phyloP scores from a whole-genome alignment of 345 rosid genomes.

The Populus davidiana region DNA sequence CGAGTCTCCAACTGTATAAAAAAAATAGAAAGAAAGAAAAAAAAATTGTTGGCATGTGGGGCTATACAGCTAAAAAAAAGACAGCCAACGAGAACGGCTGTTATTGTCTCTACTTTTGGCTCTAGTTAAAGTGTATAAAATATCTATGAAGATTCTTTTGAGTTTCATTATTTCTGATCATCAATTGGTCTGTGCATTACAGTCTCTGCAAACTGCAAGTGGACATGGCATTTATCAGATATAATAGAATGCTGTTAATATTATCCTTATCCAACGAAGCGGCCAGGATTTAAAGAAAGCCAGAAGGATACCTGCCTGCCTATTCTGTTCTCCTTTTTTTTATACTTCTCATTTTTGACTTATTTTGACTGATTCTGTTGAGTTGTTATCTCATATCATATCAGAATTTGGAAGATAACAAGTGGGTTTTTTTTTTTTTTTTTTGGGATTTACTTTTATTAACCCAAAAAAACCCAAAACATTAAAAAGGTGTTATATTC shows the following conservation, averaged over 20 bases:
- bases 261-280: neutral
- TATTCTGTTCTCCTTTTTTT: neutral
- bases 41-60: neutral
- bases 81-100: neutral
- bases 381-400: neutral
- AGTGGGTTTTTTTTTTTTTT: neutral
- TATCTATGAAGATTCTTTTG: neutral
- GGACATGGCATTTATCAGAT: neutral
- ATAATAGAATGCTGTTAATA: neutral
- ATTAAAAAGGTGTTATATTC: neutral
- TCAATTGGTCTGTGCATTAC: neutral
- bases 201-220: neutral
- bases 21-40: neutral
- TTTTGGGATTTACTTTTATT: too few species aligned
- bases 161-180: neutral
- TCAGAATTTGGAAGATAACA: neutral
- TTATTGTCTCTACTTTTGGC: neutral
- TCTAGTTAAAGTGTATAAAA: neutral
- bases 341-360: neutral
- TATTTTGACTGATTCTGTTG: neutral
- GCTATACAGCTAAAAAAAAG: neutral
- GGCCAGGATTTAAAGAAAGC: neutral
- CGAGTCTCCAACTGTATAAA: neutral
- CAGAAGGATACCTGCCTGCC: neutral
- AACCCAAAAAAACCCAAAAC: neutral